phyloP scores from a whole-genome alignment of 441 rosid species.

The Populus trichocarpa region DNA sequence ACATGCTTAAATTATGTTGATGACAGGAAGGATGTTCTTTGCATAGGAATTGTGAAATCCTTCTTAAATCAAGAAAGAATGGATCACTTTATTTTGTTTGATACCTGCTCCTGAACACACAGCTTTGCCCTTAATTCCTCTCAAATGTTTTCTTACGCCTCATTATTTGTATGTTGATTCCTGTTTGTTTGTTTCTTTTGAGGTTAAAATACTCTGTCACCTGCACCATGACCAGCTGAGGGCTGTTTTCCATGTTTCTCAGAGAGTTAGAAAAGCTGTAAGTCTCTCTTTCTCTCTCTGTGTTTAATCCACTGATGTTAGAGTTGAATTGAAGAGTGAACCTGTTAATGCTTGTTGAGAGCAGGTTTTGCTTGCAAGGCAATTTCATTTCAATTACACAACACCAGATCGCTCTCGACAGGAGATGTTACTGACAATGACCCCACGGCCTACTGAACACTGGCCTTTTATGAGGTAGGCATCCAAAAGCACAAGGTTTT shows the following conservation, averaged over 20 bases:
- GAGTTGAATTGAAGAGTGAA: background rate
- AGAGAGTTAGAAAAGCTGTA: constrained; percentile 41
- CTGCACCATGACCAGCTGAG: constrained; percentile 90
- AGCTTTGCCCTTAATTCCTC: background rate
- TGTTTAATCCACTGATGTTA: background rate
- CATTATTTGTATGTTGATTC: constrained; percentile 17
- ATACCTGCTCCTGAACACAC: background rate
- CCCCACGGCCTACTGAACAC: constrained; percentile 72
- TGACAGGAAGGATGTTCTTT: background rate
- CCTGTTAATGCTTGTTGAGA: constrained; percentile 17
- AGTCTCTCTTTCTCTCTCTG: constrained; percentile 17
- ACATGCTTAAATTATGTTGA: background rate
- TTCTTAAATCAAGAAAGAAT: background rate
- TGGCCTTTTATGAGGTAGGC: constrained; percentile 78
- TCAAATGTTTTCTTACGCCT: background rate
- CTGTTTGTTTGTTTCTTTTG: constrained; percentile 18
- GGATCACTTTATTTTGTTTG: background rate
- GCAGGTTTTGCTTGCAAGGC: constrained; percentile 73
- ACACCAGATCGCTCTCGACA: constrained; percentile 91
- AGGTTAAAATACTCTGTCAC: constrained; percentile 89
- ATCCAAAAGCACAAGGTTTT: constrained; percentile 2
- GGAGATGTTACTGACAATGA: constrained; percentile 65
- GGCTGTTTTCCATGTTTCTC: constrained; percentile 90
- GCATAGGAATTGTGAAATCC: background rate
- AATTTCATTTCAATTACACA: constrained; percentile 78